phyloP scores from a whole-genome alignment of 2,329 filamentous ascomycete species.

The Fusarium sp. region DNA sequence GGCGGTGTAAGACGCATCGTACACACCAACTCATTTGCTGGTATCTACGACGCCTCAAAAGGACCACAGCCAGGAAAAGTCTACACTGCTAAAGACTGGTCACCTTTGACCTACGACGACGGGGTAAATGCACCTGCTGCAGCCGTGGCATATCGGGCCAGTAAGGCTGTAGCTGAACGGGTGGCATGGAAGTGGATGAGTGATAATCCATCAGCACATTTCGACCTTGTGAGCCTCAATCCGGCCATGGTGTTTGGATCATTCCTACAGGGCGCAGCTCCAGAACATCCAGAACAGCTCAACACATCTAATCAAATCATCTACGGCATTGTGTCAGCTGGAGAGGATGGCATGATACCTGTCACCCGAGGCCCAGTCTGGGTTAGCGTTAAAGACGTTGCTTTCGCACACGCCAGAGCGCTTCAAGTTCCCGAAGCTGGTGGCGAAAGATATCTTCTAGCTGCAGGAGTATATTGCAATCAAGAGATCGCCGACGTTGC shows the following conservation, averaged over 20 bases:
- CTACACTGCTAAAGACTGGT: slow-evolving; percentile 15
- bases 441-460: too few species aligned
- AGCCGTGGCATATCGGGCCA: slow-evolving; percentile 2
- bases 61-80: slow-evolving; percentile 9
- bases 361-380: slow-evolving; percentile 23
- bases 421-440: too few species aligned
- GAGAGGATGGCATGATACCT: not conserved
- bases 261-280: slow-evolving; percentile 3
- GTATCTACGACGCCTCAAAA: slow-evolving; percentile 15
- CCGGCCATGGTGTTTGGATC: slow-evolving; percentile 21
- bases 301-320: slow-evolving; percentile 21
- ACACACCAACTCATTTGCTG: slow-evolving; percentile 20
- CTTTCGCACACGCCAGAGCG: too few species aligned
- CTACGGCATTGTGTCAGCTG: not conserved
- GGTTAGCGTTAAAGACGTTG: too few species aligned
- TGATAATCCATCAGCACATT: not conserved
- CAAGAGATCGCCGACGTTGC: too few species aligned
- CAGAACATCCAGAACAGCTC: not conserved
- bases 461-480: too few species aligned
- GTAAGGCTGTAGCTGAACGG: slow-evolving; percentile 15
- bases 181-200: slow-evolving; percentile 20
- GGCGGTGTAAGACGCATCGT: not conserved
- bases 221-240: slow-evolving; percentile 11
- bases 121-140: slow-evolving; percentile 13
- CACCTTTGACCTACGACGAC: slow-evolving; percentile 10